Base-by-base conservation (phyloP, 1,284 basidiomycete genomes). In the Ceratobasidium sp. region DNA sequence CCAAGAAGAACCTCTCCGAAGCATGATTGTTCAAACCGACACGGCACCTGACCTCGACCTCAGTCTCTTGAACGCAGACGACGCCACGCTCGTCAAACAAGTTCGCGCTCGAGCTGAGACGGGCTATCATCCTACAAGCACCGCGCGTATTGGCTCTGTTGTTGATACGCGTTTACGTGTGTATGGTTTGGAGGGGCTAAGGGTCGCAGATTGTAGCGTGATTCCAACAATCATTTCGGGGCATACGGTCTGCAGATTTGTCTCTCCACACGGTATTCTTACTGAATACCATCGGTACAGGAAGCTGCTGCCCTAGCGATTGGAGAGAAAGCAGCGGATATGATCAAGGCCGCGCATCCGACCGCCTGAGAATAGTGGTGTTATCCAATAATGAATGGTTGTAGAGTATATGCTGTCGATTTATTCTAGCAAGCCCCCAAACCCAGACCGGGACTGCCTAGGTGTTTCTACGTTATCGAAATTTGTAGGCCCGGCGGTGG, bases 271-370 rank as follows among this genome's bases (percentile, higher is more conserved):
- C 12, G 35, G 17, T 53, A 42, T n/a, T 32, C 53, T n/a, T 69
- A 42, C 8, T 20, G 32, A 56, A 25, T 55, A 29, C 58, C n/a
- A 49, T 32, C 10, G 22, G 27, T 73, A 17, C 70, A 90, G 87
- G 79, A 86, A 65, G 87, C 82, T 10, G 80, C 86, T 6, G 81
- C 82, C 29, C 81, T 85, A 54, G 87, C 87, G 0, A 79, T 84
- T 22, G 88, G 83, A 0, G 88, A 91, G 76, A 88, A 87, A 75
- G 79, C 86, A 1, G 81, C 87, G 1, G 87, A 89, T 72, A 75
- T 86, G 40, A 81, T 90, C 74, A 87, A 60, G 29, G 42, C 40
- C 13, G n/a, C 57, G 25, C 35, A 60, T 34, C 43, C 57, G 20
- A n/a, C 12, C n/a, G n/a, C n/a, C n/a, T n/a, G n/a, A n/a, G n/a